Evolutionary conservation across 139 green algal species (phyloP), one percentile per base, ranked within the genome.

Genomic region (Asterochloris sp.): DNA sequence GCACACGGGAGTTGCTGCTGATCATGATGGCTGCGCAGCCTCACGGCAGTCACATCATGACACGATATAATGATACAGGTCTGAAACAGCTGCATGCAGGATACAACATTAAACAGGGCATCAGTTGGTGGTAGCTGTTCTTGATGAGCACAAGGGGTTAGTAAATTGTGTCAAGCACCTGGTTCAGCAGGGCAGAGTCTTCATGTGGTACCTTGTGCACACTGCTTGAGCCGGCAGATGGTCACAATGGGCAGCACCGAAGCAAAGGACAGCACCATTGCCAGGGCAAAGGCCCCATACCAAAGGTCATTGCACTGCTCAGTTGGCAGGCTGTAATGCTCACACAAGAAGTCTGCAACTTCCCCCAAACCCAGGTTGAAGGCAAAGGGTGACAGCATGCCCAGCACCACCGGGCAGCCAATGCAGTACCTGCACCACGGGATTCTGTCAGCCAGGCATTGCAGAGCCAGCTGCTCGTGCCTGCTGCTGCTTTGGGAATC

Each of bases 241-340:
- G 83, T 88, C 16, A 91, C 87, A 14, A 92, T 89, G 8, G 89
- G 89, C 10, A 92, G 71, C 10, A 86, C 89, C 13, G 74, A 67
- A 11, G 76, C 89, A 60, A 92, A 78, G 13, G 80, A 87, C n/a
- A 92, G 77, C 0, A 91, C 69, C 61, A 88, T 84, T 0, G 84
- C 89, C 66, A 91, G 62, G 8, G 87, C 89, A 87, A 92, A 92
- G 16, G 87, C 86, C 17, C 82, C 83, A 78, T 87, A 92, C 87
- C 85, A 89, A 16, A 90, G 85, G 26, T 89, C 83, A 15, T 27
- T 84, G 83, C 87, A 90, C 13, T 83, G 67, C 10, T 90, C 66
- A 13, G 79, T 23, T 9, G 82, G 84, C 68, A 92, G 83, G 19
- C 77, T 78, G 78, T 85, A 81, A 82, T 85, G 74, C 11, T 73